Evolutionary conservation across 2,329 filamentous ascomycete species (phyloP).

Genomic region (Colletotrichum scovillei): DNA sequence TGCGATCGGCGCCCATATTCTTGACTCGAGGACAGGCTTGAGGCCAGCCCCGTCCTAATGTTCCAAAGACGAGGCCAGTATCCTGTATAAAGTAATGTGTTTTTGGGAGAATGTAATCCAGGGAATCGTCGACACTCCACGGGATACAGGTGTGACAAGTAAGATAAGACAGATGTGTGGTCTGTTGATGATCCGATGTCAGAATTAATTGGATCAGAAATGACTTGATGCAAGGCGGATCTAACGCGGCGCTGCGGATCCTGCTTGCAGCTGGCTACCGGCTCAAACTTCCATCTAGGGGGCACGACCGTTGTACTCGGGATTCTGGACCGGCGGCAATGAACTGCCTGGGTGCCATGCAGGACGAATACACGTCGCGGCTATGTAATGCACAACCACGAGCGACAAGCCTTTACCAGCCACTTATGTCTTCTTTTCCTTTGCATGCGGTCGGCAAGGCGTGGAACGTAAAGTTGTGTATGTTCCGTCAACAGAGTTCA

Average conservation of each 20-base stretch:
- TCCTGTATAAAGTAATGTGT: not conserved
- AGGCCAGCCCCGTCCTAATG: not conserved
- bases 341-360: constrained; percentile 10
- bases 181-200: constrained; percentile 16
- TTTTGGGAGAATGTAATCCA: not conserved
- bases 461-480: not conserved
- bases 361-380: constrained; percentile 7
- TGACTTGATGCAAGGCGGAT: constrained; percentile 26
- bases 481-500: not conserved
- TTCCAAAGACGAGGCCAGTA: constrained; percentile 11
- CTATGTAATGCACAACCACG: constrained; percentile 25
- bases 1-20: not conserved
- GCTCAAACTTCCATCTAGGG: not conserved
- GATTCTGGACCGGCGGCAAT: not conserved
- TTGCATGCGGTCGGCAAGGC: not conserved
- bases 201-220: constrained; percentile 20
- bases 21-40: constrained; percentile 17
- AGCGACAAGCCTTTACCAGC: not conserved
- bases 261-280: not conserved
- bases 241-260: constrained; percentile 1
- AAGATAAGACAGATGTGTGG: constrained; percentile 6
- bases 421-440: too few relatives aligned
- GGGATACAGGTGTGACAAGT: not conserved
- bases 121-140: not conserved
- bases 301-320: not conserved